These are phyloP conservation scores for Fusarium globosum DNA, from an alignment of 2,329 filamentous ascomycete genomes.

Conservation along the genomic window DNA sequence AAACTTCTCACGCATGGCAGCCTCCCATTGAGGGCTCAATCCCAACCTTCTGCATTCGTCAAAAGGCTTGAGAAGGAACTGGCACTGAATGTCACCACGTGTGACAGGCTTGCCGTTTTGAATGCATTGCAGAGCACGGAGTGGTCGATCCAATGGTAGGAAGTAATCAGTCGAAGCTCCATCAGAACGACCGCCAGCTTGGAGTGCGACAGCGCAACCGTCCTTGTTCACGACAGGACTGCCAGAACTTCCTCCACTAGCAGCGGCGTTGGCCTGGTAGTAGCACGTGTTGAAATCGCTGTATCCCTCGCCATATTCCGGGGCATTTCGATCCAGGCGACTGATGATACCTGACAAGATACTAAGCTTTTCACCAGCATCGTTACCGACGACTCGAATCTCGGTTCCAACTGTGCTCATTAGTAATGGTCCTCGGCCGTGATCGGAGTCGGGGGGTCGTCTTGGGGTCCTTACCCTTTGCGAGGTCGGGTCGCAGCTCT, in stretches of 20 bases:
- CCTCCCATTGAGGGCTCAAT: conserved; percentile 86
- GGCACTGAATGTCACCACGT: conserved; percentile 97
- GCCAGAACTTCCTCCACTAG: conserved; percentile 96
- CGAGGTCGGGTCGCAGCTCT: conserved; percentile 84
- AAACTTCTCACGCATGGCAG: conserved; percentile 82
- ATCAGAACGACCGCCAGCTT: conserved; percentile 93
- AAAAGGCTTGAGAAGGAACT: conserved; percentile 96
- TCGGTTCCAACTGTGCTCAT: conserved; percentile 78
- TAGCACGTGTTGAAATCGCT: conserved; percentile 97
- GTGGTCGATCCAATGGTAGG: conserved; percentile 88
- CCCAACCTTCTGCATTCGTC: conserved; percentile 95
- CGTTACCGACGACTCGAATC: conserved; percentile 97
- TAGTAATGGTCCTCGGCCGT: conserved; percentile 12
- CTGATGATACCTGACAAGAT: conserved; percentile 98
- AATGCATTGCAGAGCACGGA: conserved; percentile 87
- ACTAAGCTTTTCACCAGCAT: conserved; percentile 97
- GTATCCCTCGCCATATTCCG: conserved; percentile 97
- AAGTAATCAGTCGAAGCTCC: conserved; percentile 98
- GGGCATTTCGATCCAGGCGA: conserved; percentile 93
- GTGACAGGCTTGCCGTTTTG: conserved; percentile 79
- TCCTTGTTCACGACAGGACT: conserved; percentile 97
- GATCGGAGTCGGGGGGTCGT: neutral
- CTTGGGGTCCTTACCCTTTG: conserved; percentile 63
- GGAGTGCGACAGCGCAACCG: conserved; percentile 89
- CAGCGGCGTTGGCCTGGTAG: conserved; percentile 96